These are phyloP conservation scores for Neonectria sp. DNA, from an alignment of 2,329 filamentous ascomycete species.

Conservation along the genomic window DNA sequence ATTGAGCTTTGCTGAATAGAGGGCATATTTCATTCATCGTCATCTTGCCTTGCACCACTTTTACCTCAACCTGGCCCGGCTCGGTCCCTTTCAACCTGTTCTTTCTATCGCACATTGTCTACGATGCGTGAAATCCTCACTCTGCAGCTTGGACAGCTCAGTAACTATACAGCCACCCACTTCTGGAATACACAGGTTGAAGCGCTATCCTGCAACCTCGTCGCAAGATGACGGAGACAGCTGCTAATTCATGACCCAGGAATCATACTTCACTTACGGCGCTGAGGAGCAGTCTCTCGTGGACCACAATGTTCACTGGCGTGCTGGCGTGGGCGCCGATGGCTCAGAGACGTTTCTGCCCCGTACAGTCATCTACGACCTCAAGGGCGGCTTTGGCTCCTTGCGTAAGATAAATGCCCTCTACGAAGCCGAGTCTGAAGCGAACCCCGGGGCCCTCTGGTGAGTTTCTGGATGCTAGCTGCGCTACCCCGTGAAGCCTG, in stretches of 20 bases:
- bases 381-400: constrained; percentile 94
- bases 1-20: neutral
- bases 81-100: neutral
- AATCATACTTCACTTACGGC: constrained; percentile 96
- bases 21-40: neutral
- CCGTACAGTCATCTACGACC: constrained; percentile 91
- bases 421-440: constrained; percentile 73
- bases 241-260: constrained; percentile 64
- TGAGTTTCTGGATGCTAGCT: constrained; percentile 35
- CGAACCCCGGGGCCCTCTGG: constrained; percentile 53
- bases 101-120: neutral
- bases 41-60: neutral
- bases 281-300: constrained; percentile 56
- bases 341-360: constrained; percentile 94
- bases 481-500: neutral
- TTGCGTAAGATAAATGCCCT: constrained; percentile 90
- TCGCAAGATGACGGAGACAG: neutral
- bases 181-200: constrained; percentile 95
- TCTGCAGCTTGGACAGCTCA: constrained; percentile 91
- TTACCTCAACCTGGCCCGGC: neutral
- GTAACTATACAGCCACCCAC: constrained; percentile 94
- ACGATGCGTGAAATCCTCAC: constrained; percentile 95
- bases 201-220: too few species aligned
- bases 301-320: constrained; percentile 82
- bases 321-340: constrained; percentile 85